Conservation (phyloP, 768 basidiomycete species). For the Tulasnella sp. region DNA sequence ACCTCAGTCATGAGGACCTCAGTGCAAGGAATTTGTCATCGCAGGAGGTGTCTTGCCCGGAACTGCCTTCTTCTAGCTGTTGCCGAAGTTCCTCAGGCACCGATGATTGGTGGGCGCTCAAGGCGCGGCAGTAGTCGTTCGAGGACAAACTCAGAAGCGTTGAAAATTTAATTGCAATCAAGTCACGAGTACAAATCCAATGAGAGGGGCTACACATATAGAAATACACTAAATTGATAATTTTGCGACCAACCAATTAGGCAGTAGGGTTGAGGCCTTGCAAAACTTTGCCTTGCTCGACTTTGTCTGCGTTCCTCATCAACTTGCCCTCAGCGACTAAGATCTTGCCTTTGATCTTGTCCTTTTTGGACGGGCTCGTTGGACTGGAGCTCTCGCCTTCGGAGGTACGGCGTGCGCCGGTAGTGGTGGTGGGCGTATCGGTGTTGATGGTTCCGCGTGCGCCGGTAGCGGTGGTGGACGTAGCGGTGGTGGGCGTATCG, state of each 20-base stretch:
- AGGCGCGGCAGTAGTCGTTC: too few species aligned
- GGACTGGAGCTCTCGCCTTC: background rate
- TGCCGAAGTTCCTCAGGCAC: background rate
- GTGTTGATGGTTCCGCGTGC: background rate
- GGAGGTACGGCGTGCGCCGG: background rate
- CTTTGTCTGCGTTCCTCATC: background rate
- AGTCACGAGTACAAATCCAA: background rate
- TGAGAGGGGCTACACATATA: background rate
- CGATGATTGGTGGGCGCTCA: too few species aligned
- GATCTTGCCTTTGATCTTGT: constrained; percentile 15
- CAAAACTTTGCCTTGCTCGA: constrained; percentile 1
- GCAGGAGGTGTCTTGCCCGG: background rate
- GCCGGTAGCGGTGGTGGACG: background rate
- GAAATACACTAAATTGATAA: background rate
- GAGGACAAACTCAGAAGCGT: too few species aligned
- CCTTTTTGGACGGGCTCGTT: constrained; percentile 6
- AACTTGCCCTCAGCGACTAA: constrained; percentile 5
- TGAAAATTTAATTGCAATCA: background rate
- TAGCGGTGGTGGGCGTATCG: background rate
- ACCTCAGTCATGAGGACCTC: background rate
- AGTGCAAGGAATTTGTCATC: background rate
- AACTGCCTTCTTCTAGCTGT: background rate
- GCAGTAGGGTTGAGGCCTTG: background rate
- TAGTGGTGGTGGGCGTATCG: background rate
- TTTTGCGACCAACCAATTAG: background rate